These are phyloP conservation scores for Diutina pseudorugosa DNA, from an alignment of 1,139 yeast species.

Conservation along the genomic window DNA sequence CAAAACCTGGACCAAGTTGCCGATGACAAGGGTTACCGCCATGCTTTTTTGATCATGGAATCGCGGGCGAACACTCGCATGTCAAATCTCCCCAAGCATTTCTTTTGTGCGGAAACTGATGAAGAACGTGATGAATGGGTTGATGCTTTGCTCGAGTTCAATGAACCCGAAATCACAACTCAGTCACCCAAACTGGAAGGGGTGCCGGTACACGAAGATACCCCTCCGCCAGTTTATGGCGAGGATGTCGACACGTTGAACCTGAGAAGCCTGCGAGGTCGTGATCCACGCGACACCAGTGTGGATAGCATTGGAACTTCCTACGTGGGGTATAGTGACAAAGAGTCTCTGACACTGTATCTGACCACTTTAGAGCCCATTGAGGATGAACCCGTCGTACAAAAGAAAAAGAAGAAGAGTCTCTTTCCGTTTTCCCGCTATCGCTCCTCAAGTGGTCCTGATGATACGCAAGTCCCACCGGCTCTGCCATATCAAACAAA, in stretches of 20 bases:
- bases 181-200: slow-evolving; percentile 6
- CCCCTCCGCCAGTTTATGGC: neutral
- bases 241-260: neutral
- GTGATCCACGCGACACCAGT: neutral
- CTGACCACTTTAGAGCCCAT: neutral
- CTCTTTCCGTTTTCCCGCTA: slow-evolving; percentile 43
- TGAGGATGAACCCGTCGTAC: slow-evolving; percentile 10
- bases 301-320: slow-evolving; percentile 15
- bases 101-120: slow-evolving; percentile 75
- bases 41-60: slow-evolving; percentile 67
- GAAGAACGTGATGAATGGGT: slow-evolving; percentile 76
- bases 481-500: slow-evolving; percentile 9
- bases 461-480: slow-evolving; percentile 7
- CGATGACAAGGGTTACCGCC: slow-evolving; percentile 62
- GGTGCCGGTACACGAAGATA: slow-evolving; percentile 4
- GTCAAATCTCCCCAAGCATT: slow-evolving; percentile 47
- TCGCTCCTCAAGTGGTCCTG: slow-evolving; percentile 8
- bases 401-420: slow-evolving; percentile 41
- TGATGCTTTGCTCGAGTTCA: slow-evolving; percentile 40
- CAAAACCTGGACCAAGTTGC: slow-evolving; percentile 49
- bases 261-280: slow-evolving; percentile 2
- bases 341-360: neutral
- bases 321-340: neutral
- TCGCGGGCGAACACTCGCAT: slow-evolving; percentile 40
- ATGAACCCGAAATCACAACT: slow-evolving; percentile 7